phyloP scores from a whole-genome alignment of 352 stramenopile genomes.

The Peronospora destructor region DNA sequence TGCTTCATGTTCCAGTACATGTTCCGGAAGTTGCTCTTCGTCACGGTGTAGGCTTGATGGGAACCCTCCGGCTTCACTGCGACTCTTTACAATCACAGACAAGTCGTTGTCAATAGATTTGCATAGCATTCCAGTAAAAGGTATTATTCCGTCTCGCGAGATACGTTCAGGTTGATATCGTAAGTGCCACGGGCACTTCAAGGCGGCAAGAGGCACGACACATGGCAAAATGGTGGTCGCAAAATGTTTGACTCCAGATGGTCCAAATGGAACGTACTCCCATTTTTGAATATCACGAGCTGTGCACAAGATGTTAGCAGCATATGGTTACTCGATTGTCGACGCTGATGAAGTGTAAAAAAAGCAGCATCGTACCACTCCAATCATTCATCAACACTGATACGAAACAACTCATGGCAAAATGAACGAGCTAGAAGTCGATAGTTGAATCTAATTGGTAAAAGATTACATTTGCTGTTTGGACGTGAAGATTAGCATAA shows the following conservation, averaged over 20 bases:
- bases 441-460: too few species aligned
- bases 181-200: slow-evolving; percentile 84
- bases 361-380: slow-evolving; percentile 63
- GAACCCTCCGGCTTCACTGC: slow-evolving; percentile 58
- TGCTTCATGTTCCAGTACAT: slow-evolving; percentile 98
- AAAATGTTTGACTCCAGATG: slow-evolving; percentile 97
- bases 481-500: too few species aligned
- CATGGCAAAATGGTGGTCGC: slow-evolving; percentile 94
- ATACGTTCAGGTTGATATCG: slow-evolving; percentile 83
- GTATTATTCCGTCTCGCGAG: slow-evolving; percentile 7
- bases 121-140: slow-evolving; percentile 22
- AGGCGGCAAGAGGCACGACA: slow-evolving; percentile 91
- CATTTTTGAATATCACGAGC: slow-evolving; percentile 91
- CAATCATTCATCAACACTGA: slow-evolving; percentile 98
- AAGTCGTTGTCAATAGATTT: slow-evolving; percentile 17
- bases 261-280: slow-evolving; percentile 96
- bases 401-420: too few species aligned
- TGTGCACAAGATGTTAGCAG: slow-evolving; percentile 11
- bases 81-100: slow-evolving; percentile 23
- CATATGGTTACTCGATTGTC: background rate
- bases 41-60: slow-evolving; percentile 61
- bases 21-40: slow-evolving; percentile 91
- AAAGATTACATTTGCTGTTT: too few species aligned
- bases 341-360: background rate
- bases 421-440: too few species aligned